Conservation (phyloP, 169 alveolate species). For the Plasmodium coatneyi region DNA sequence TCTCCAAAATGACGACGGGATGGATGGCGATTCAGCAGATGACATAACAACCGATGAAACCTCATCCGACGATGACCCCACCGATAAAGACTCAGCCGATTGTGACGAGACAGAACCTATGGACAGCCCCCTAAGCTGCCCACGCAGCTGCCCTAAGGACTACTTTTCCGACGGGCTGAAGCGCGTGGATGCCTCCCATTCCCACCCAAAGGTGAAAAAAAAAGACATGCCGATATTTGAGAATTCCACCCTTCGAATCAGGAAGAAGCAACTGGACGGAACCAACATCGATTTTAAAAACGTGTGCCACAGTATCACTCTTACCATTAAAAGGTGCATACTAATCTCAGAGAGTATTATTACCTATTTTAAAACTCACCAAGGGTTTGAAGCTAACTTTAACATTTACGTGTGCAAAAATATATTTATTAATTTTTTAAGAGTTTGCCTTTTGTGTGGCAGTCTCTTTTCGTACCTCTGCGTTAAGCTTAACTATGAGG, state of each 20-base stretch:
- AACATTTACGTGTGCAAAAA: constrained; percentile 59
- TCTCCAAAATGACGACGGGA: not conserved
- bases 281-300: constrained; percentile 48
- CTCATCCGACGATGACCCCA: not conserved
- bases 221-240: constrained; percentile 73
- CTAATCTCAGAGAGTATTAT: constrained; percentile 23
- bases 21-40: not conserved
- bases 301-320: constrained; percentile 34
- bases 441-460: constrained; percentile 22
- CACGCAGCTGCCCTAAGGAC: not conserved
- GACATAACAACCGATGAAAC: not conserved
- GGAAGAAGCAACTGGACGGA: not conserved
- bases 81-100: not conserved
- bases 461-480: constrained; percentile 52
- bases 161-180: not conserved
- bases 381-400: constrained; percentile 40
- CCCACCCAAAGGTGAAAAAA: constrained; percentile 5
- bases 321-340: constrained; percentile 49
- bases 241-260: constrained; percentile 37
- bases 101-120: not conserved
- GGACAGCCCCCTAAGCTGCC: not conserved
- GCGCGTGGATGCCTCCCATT: not conserved
- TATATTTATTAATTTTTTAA: constrained; percentile 52
- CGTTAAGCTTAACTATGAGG: constrained; percentile 45
- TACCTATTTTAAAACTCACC: constrained; percentile 14